Percentiles rank a stretch among this genome's conserved stretches.
phyloP scores from a whole-genome alignment of 2,329 filamentous ascomycete genomes.

The Lachnellula willkommii region DNA sequence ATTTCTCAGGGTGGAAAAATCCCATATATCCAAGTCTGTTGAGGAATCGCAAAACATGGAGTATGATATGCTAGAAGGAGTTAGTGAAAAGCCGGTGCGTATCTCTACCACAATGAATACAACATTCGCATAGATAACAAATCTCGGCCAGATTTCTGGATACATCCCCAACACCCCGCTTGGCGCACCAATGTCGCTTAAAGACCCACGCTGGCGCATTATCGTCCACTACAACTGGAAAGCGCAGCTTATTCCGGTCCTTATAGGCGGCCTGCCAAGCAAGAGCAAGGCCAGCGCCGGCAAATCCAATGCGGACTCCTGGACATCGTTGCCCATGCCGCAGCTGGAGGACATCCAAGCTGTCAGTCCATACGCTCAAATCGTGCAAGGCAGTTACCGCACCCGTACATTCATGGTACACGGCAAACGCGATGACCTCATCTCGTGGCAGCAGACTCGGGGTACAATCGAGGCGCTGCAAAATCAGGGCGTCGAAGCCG shows the following conservation, averaged over 20 bases:
- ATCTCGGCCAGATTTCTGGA: neutral
- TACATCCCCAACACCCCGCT: neutral
- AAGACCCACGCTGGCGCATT: slow-evolving; percentile 35
- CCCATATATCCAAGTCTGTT: slow-evolving; percentile 2
- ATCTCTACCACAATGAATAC: neutral
- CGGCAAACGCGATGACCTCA: slow-evolving; percentile 30
- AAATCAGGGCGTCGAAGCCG: slow-evolving; percentile 17
- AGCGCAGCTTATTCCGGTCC: slow-evolving; percentile 33
- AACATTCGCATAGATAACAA: neutral
- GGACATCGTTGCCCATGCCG: neutral
- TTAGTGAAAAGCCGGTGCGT: slow-evolving; percentile 23
- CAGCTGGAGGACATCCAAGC: slow-evolving; percentile 12
- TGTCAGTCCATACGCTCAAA: slow-evolving; percentile 30
- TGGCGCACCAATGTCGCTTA: slow-evolving; percentile 13
- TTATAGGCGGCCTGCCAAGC: slow-evolving; percentile 28
- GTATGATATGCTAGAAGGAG: slow-evolving; percentile 29
- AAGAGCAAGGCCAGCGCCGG: neutral
- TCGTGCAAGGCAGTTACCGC: slow-evolving; percentile 28
- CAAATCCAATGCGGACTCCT: neutral
- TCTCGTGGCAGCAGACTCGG: slow-evolving; percentile 31
- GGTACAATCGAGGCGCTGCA: slow-evolving; percentile 20
- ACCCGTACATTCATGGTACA: slow-evolving; percentile 35
- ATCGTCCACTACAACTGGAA: slow-evolving; percentile 41
- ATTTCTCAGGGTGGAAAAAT: slow-evolving; percentile 15
- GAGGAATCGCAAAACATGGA: neutral